Percentiles rank a stretch among this genome's conserved stretches.
phyloP scores from a whole-genome alignment of 108 stramenopile genomes.

The Pseudonitzschia pungens region DNA sequence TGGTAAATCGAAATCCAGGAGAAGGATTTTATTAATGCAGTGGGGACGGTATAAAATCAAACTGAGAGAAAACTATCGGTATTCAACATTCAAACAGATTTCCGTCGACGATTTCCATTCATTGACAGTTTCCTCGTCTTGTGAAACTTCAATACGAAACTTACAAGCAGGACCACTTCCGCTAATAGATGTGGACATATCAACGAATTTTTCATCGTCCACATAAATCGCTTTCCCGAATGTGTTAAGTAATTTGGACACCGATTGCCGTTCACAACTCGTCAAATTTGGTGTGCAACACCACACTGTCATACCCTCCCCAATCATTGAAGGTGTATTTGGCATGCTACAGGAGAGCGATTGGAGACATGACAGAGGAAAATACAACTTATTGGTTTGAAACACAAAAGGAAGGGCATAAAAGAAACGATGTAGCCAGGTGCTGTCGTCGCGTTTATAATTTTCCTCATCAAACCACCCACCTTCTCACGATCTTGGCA shows the following conservation, averaged over 20 bases:
- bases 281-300: slow-evolving; percentile 72
- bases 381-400: background rate
- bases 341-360: slow-evolving; percentile 71
- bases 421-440: background rate
- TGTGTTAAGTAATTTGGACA: slow-evolving; percentile 55
- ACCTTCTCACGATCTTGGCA: slow-evolving; percentile 58
- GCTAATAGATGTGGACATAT: slow-evolving; percentile 86
- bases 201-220: slow-evolving; percentile 86
- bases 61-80: background rate
- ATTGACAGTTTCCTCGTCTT: too few relatives aligned
- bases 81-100: too few relatives aligned
- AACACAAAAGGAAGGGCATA: too few relatives aligned
- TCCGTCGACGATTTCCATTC: too few relatives aligned
- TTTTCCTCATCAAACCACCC: background rate
- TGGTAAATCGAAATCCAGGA: background rate
- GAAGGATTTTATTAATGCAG: background rate
- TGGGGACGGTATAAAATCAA: background rate
- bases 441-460: background rate
- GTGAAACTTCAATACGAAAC: background rate
- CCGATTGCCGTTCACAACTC: slow-evolving; percentile 51
- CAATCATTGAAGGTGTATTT: slow-evolving; percentile 90
- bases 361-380: background rate
- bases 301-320: slow-evolving; percentile 85
- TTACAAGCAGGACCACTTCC: slow-evolving; percentile 89
- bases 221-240: slow-evolving; percentile 88